Base-by-base conservation (phyloP, 2,329 filamentous ascomycete species). In the Pseudocercospora crystallina region DNA sequence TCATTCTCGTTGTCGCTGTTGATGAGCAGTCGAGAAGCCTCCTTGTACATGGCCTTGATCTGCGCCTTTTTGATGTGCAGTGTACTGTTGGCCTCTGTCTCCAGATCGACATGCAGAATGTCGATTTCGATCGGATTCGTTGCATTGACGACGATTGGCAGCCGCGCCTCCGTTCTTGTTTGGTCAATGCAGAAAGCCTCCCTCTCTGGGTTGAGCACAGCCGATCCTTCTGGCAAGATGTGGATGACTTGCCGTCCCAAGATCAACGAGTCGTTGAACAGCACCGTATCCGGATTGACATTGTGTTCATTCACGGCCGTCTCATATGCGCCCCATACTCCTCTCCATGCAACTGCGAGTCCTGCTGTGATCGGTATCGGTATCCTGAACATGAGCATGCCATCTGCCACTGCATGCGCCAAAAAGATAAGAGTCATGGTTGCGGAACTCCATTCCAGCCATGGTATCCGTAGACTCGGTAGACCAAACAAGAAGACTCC, bases 241-340 rank as follows among this genome's bases (percentile, higher is more conserved):
- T 99, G 94, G 71, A 99, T 92, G 62, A 96, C 95, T 73, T 97
- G 91, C 69, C 90, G 94, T 65, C 94, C 94, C 73, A 96, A 81
- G 58, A 99, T 97, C 65, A 97, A 80, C 15, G 91, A 96, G 30
- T 89, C 82, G 68, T 97, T 96, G 68, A 96, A 89, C 54, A 96
- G 77, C 57, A 99, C 91, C 56, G 82, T 85, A 26, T 86, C 87
- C 12, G 91, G 84, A 67, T 95, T 95, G 67, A 99, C 92, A 65
- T 85, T 89, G 60, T 87, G 85, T 69, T 96, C 95, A n/a, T 89
- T 94, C 59, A 99, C 87, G 44, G 92, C 90, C 54, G 96, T 74
- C 72, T 99, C 94, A 64, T 89, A 86, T 5, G 61, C 63, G 68
- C 97, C 91, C 74, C 94, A 97, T 43, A 96, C 80, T 57, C 95